Evolutionary conservation across 23 red algal species (phyloP).

Genomic region (Chondrus crispus): DNA sequence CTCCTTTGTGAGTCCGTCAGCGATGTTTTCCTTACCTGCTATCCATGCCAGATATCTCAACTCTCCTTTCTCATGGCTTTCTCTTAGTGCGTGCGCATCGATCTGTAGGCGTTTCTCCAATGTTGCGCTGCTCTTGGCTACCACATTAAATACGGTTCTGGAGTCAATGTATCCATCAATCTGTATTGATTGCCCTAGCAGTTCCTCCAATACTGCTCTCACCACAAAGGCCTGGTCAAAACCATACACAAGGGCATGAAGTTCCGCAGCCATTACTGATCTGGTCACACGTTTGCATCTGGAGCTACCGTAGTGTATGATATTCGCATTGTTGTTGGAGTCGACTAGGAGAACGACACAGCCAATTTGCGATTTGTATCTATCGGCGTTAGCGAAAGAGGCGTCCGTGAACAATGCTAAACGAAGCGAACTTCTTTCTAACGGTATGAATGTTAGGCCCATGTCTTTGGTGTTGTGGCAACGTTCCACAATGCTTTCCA

Average conservation of each 20-base stretch:
- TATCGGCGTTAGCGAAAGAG: background rate
- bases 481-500: background rate
- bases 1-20: background rate
- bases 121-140: background rate
- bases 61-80: constrained; percentile 1
- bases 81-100: background rate
- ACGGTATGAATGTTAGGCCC: background rate
- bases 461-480: background rate
- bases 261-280: background rate
- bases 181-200: background rate
- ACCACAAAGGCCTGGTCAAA: constrained; percentile 6
- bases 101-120: constrained; percentile 28
- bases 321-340: background rate
- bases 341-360: constrained; percentile 7
- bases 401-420: background rate
- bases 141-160: constrained; percentile 29
- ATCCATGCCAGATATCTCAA: background rate
- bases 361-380: background rate
- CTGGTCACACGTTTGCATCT: background rate
- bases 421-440: background rate
- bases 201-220: background rate
- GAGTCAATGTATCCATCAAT: constrained; percentile 34
- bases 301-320: background rate
- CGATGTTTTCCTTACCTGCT: constrained; percentile 8
- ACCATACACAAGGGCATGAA: background rate